These are phyloP conservation scores for Pachyrhizus erosus DNA, from an alignment of 306 rosid species.

Conservation along the genomic window DNA sequence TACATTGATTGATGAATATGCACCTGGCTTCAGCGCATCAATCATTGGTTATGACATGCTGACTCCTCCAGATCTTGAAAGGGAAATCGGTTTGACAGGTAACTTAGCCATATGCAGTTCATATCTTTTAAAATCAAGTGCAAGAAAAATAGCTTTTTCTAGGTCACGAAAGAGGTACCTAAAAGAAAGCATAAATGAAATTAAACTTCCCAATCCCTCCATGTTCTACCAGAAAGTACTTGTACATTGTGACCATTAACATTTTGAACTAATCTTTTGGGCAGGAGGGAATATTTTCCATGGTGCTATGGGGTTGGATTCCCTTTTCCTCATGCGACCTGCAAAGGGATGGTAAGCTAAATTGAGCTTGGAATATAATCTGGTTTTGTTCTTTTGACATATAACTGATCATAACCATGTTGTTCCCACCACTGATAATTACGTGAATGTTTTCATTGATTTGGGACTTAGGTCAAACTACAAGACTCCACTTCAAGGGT, in stretches of 20 bases:
- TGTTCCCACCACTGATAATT: not conserved
- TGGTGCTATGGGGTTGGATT: constrained; percentile 96
- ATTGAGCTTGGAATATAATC: not conserved
- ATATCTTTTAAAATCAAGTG: not conserved
- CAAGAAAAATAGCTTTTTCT: not conserved
- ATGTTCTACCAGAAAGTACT: not conserved
- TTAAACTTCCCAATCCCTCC: not conserved
- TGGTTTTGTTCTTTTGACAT: not conserved
- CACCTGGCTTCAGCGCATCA: constrained; percentile 87
- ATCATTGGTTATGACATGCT: constrained; percentile 85
- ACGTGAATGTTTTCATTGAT: constrained; percentile 18
- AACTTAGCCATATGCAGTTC: not conserved
- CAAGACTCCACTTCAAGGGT: constrained; percentile 74
- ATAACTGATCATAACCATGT: not conserved
- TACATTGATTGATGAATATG: constrained; percentile 82
- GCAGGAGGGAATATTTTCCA: constrained; percentile 92
- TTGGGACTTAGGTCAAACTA: constrained; percentile 72
- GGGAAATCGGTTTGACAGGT: constrained; percentile 95
- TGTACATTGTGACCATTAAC: constrained; percentile 4
- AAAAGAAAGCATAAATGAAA: not conserved
- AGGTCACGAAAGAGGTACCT: not conserved
- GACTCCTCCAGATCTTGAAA: constrained; percentile 97
- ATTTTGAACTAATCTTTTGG: constrained; percentile 1
- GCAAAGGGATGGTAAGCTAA: constrained; percentile 79
- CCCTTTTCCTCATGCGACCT: constrained; percentile 87